Percentiles rank a stretch among this genome's conserved stretches.
phyloP scores from a whole-genome alignment of 169 alveolate species.

The Plasmodium billcollinsi region DNA sequence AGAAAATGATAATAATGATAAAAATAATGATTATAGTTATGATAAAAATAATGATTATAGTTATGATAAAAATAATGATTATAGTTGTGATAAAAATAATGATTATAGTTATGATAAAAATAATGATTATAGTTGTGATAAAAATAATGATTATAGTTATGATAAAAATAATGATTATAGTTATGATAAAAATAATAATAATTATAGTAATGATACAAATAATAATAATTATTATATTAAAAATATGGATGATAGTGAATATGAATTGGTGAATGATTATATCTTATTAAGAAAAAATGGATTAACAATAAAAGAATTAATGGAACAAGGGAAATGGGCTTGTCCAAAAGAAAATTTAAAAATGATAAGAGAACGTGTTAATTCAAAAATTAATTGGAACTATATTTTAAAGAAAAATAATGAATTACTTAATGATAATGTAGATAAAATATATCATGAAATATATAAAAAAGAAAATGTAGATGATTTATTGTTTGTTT shows the following conservation, averaged over 20 bases:
- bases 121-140: background rate
- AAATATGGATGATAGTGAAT: background rate
- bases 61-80: too few species aligned
- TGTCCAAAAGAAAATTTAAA: constrained; percentile 57
- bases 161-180: background rate
- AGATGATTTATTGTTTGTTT: constrained; percentile 48
- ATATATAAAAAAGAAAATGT: constrained; percentile 49
- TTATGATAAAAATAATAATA: background rate
- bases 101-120: background rate
- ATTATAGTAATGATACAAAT: background rate
- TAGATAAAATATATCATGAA: constrained; percentile 37
- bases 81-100: too few species aligned
- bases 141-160: background rate
- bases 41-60: too few species aligned
- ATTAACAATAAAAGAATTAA: constrained; percentile 39
- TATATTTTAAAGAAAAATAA: constrained; percentile 59
- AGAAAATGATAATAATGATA: background rate
- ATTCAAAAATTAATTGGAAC: constrained; percentile 63
- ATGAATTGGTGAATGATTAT: constrained; percentile 40
- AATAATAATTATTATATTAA: background rate
- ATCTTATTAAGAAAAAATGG: constrained; percentile 33
- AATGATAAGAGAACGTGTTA: constrained; percentile 61
- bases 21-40: background rate
- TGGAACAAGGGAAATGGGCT: constrained; percentile 51
- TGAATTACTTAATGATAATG: constrained; percentile 35